Evolutionary conservation across 192 early-diverging fungal genomes (phyloP), one percentile per base, ranked within the genome.

Genomic region (Coemansia sp.): DNA sequence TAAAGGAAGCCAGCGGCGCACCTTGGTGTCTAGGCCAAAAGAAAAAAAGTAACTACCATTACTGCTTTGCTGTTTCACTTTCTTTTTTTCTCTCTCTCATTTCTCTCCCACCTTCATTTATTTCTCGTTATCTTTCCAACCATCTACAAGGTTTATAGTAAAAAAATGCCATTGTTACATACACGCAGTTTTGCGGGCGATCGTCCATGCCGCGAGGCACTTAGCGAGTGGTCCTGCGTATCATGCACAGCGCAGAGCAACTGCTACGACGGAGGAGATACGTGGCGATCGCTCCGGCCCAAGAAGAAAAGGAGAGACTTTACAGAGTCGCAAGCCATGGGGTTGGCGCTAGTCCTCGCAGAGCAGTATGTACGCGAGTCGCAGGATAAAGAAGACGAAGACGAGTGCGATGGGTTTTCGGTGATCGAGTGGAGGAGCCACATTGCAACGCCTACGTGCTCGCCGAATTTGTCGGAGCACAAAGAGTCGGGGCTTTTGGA

Each of bases 291-390:
- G 6, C 56, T 54, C 27, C 51, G 51, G 15, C 29, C 25, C 27
- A 25, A 27, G 27, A 32, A 58, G 20, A 42, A 42, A 42, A 11
- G n/a, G n/a, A n/a, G 32, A 35, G 56, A 58, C 1, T 65, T 72
- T 25, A 65, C 63, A 10, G 71, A 73, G 24, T 67, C 71, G 14
- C 64, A 73, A 24, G 64, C 60, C 29, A 67, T 67, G 64, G 64
- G 60, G 12, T 11, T 67, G n/a, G 71, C 71, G 9, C 59, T 73
- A 19, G 58, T 73, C 15, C 71, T 73, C 5, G 71, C 71, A 17
- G 71, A 67, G 51, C 59, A 73, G 57, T 73, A 73, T 36, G 71
- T 73, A 36, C 71, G 64, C 22, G 56, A 58, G 24, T 3, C 36
- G 8, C 19, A 58, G 12, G 12, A 42, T 2, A 9, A 42, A 6